Percentiles rank a stretch among this genome's conserved stretches.
Evolutionary conservation across 2,329 filamentous ascomycete genomes (phyloP).

Genomic region (Trichoderma pleuroti): DNA sequence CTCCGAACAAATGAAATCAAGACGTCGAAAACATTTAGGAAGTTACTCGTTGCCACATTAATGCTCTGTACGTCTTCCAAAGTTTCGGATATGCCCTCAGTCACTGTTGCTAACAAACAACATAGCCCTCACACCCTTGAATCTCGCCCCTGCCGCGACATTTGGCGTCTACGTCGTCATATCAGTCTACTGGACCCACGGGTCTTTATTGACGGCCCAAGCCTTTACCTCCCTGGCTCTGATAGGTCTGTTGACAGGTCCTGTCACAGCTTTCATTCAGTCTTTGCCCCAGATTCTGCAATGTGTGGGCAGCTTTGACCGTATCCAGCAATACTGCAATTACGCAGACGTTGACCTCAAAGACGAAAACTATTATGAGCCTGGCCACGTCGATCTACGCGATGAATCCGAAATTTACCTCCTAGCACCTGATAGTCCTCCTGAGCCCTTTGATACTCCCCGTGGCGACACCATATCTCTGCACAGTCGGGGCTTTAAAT

Average conservation of each 20-base stretch:
- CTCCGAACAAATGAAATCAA: slow-evolving; percentile 30
- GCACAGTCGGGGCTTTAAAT: slow-evolving; percentile 9
- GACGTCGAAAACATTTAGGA: slow-evolving; percentile 29
- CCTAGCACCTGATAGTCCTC: background rate
- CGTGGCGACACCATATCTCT: background rate
- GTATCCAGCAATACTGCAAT: slow-evolving; percentile 26
- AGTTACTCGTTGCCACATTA: slow-evolving; percentile 23
- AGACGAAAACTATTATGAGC: slow-evolving; percentile 8
- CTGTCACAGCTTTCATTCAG: slow-evolving; percentile 25
- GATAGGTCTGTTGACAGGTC: slow-evolving; percentile 23
- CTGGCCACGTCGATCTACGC: background rate
- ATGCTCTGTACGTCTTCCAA: slow-evolving; percentile 23
- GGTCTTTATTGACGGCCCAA: slow-evolving; percentile 24
- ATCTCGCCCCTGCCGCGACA: slow-evolving; percentile 26
- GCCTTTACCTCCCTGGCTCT: slow-evolving; percentile 25
- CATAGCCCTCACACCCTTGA: slow-evolving; percentile 23
- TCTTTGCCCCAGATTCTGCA: slow-evolving; percentile 23
- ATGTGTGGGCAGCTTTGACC: slow-evolving; percentile 22
- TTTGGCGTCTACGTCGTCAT: slow-evolving; percentile 29
- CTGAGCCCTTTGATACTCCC: background rate
- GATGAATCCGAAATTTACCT: slow-evolving; percentile 7
- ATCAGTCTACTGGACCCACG: slow-evolving; percentile 24
- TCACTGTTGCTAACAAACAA: background rate
- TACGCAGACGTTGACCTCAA: background rate
- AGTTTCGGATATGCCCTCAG: background rate